Evolutionary conservation across 2,329 filamentous ascomycete genomes (phyloP), one percentile per base, ranked within the genome.

Genomic region (Fusarium brevicatenulatum): DNA sequence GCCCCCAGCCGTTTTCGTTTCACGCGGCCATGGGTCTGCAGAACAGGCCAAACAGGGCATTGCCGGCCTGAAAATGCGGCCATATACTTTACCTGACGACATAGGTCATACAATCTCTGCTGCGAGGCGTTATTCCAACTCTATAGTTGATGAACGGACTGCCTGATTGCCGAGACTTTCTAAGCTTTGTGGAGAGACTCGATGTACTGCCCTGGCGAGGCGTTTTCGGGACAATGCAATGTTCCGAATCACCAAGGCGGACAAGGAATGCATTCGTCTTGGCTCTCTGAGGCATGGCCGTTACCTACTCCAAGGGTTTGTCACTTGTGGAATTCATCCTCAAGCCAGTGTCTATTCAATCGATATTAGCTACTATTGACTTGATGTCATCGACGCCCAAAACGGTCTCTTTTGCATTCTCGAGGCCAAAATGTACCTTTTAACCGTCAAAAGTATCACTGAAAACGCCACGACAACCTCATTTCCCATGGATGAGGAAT

Each of bases 31-130:
- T 21, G 44, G 65, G 65, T 52, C 65, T 56, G 30, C 34, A 58
- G 16, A 69, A 69, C 25, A 34, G 65, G 58, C 40, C 52, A 36
- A 23, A n/a, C 40, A 57, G 30, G 39, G 58, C 66, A 53, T 42
- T 65, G 66, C 58, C 52, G 40, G 58, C 50, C 66, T 65, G 50
- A 43, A 53, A 65, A 39, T 25, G 58, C 50, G 65, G 39, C 65
- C 58, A 37, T 40, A 23, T 34, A 46, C 53, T 63, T 34, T 43
- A 43, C 28, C 43, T 68, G 36, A 68, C 40, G 54, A 46, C 65
- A 49, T 42, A 47, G 25, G 30, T 23, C 25, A 62, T 63, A 15
- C 42, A 34, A 46, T 52, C 9, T 58, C 36, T 23, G 28, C 34
- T 23, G 16, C 18, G 50, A 63, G 66, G 65, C 66, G 62, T 69